Evolutionary conservation across 768 basidiomycete genomes (phyloP).

Genomic region (Lyophyllum atratum): DNA sequence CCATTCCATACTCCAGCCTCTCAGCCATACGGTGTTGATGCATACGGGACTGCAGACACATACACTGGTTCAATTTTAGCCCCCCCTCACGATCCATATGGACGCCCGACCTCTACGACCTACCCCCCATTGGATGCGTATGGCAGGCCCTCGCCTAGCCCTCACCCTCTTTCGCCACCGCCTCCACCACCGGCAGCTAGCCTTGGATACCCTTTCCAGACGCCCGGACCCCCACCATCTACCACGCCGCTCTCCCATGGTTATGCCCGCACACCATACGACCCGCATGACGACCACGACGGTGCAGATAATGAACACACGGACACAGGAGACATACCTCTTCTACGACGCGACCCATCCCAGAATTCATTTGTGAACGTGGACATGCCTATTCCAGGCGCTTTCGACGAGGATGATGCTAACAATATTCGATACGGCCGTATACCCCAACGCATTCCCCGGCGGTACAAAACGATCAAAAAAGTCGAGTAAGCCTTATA

Average conservation of each 20-base stretch:
- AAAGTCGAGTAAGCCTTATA: slow-evolving; percentile 84
- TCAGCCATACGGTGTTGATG: slow-evolving; percentile 23
- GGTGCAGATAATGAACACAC: slow-evolving; percentile 21
- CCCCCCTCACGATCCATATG: slow-evolving; percentile 21
- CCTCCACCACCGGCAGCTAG: slow-evolving; percentile 9
- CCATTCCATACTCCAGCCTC: slow-evolving; percentile 11
- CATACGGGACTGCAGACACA: slow-evolving; percentile 19
- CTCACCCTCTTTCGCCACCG: slow-evolving; percentile 18
- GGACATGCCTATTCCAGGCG: slow-evolving; percentile 40
- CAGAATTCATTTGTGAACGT: slow-evolving; percentile 23
- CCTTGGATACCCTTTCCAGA: slow-evolving; percentile 15
- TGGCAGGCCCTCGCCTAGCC: slow-evolving; percentile 6
- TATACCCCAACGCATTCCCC: slow-evolving; percentile 87
- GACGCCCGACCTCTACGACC: slow-evolving; percentile 4
- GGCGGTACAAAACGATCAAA: slow-evolving; percentile 93
- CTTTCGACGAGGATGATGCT: slow-evolving; percentile 38
- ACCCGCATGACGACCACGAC: slow-evolving; percentile 41
- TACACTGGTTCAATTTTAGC: slow-evolving; percentile 26
- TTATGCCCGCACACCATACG: slow-evolving; percentile 31
- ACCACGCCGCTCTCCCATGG: slow-evolving; percentile 20
- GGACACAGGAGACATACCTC: slow-evolving; percentile 69
- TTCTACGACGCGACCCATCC: slow-evolving; percentile 51
- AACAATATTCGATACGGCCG: slow-evolving; percentile 83
- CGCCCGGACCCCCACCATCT: slow-evolving; percentile 22
- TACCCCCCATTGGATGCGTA: slow-evolving; percentile 11